Percentiles rank a stretch among this genome's conserved stretches.
These are phyloP conservation scores for Saccharomyces pastorianus DNA, from an alignment of 1,139 yeast genomes.

Conservation along the genomic window DNA sequence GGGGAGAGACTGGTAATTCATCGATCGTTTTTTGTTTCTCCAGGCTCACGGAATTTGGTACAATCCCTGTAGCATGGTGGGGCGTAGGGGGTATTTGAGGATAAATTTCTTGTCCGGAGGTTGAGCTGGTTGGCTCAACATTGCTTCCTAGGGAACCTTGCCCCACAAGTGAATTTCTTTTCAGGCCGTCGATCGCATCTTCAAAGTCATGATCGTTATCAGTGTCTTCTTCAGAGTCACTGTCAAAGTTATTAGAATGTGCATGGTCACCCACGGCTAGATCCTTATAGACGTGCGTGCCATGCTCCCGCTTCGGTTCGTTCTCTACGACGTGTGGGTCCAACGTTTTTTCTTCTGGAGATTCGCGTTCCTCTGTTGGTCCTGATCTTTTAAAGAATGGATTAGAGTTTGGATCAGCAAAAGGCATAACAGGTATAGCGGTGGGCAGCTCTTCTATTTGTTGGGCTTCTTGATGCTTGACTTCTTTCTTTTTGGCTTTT, in stretches of 20 bases:
- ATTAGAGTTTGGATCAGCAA: slow-evolving; percentile 33
- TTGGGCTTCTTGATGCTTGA: slow-evolving; percentile 21
- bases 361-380: background rate
- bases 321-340: slow-evolving; percentile 7
- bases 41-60: background rate
- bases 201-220: background rate
- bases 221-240: background rate
- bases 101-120: background rate
- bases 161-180: background rate
- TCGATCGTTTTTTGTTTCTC: background rate
- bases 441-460: slow-evolving; percentile 23
- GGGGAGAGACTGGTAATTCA: background rate
- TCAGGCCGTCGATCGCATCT: background rate
- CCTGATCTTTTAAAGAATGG: slow-evolving; percentile 11
- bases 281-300: background rate
- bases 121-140: background rate
- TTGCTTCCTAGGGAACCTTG: background rate
- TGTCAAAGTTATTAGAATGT: background rate
- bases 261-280: background rate
- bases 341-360: slow-evolving; percentile 8
- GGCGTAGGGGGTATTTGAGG: background rate
- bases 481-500: slow-evolving; percentile 7
- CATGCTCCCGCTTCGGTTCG: slow-evolving; percentile 1
- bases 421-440: slow-evolving; percentile 48
- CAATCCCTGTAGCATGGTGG: background rate